Percentiles rank a stretch among this genome's conserved stretches.
Evolutionary conservation across 1,284 basidiomycete genomes (phyloP).

Genomic region (Cryptococcus deneoformans): DNA sequence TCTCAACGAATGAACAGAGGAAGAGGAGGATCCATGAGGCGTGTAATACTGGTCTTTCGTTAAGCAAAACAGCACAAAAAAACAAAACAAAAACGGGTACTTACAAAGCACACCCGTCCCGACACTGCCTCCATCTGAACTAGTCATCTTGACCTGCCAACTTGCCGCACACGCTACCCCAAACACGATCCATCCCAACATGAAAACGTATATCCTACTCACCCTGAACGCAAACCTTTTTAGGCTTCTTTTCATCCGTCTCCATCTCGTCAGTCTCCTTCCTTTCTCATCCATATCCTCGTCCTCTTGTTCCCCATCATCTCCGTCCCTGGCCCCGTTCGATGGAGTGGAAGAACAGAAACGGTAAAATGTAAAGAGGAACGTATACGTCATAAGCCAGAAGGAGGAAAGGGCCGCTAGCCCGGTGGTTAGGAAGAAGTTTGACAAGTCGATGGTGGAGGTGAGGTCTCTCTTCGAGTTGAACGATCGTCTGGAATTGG

Average conservation of each 20-base stretch:
- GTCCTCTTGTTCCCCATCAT: background rate
- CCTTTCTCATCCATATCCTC: background rate
- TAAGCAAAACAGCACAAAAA: background rate
- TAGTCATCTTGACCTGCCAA: constrained; percentile 2
- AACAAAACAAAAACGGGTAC: background rate
- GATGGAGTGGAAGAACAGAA: constrained; percentile 8
- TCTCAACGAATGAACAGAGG: constrained; percentile 8
- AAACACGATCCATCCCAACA: constrained; percentile 11
- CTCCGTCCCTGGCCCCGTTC: background rate
- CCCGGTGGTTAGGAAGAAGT: constrained; percentile 21
- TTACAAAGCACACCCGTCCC: constrained; percentile 12
- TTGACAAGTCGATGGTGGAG: constrained; percentile 7
- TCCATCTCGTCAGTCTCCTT: background rate
- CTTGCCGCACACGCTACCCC: constrained; percentile 10
- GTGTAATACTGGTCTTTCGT: constrained; percentile 6
- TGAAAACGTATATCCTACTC: constrained; percentile 12
- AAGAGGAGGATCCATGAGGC: constrained; percentile 9
- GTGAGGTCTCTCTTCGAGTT: background rate
- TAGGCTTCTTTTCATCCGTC: constrained; percentile 1
- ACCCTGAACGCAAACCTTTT: constrained; percentile 12
- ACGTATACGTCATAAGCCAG: constrained; percentile 18
- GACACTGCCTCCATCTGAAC: constrained; percentile 3
- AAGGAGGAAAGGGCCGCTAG: constrained; percentile 17
- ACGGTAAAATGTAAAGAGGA: constrained; percentile 17
- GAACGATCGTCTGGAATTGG: background rate